Conservation (phyloP, 305 asterid genomes). For the Fraxinus dipetala region DNA sequence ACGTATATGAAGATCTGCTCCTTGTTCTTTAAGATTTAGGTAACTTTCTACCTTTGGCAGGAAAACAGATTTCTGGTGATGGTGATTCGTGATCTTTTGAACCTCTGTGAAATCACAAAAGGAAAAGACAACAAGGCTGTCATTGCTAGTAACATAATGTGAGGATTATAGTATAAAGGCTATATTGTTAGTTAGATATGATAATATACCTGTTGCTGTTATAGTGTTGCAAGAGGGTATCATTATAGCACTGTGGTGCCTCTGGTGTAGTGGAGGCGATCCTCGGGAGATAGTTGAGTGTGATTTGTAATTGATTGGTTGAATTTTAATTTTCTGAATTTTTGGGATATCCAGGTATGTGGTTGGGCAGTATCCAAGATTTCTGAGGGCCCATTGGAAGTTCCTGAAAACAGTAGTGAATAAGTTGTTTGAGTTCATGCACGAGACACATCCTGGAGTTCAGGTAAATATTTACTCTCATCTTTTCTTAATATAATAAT, state of each 20-base stretch:
- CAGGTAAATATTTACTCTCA: conserved; percentile 52
- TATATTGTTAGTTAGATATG: background rate
- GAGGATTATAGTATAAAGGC: conserved; percentile 28
- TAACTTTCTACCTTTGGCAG: conserved; percentile 41
- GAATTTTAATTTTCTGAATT: background rate
- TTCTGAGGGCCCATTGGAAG: conserved; percentile 99
- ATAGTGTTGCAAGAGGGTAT: conserved; percentile 11
- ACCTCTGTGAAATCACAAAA: conserved; percentile 93
- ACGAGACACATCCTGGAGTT: conserved; percentile 99
- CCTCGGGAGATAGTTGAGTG: background rate
- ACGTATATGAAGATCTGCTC: background rate
- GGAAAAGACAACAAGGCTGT: conserved; percentile 99
- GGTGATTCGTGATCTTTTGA: conserved; percentile 96
- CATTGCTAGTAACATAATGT: conserved; percentile 99
- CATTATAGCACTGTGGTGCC: background rate
- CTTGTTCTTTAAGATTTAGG: background rate
- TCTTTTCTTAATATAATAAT: conserved; percentile 6
- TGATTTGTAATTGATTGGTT: background rate
- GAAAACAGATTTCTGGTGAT: conserved; percentile 95
- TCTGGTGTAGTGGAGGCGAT: background rate
- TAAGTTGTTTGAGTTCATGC: conserved; percentile 99
- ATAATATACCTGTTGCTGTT: background rate
- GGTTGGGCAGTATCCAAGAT: conserved; percentile 98
- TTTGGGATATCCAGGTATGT: conserved; percentile 70
- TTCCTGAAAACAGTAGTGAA: conserved; percentile 97